These are phyloP conservation scores for Amylostereum chailletii DNA, from an alignment of 1,284 basidiomycete species.

Conservation along the genomic window DNA sequence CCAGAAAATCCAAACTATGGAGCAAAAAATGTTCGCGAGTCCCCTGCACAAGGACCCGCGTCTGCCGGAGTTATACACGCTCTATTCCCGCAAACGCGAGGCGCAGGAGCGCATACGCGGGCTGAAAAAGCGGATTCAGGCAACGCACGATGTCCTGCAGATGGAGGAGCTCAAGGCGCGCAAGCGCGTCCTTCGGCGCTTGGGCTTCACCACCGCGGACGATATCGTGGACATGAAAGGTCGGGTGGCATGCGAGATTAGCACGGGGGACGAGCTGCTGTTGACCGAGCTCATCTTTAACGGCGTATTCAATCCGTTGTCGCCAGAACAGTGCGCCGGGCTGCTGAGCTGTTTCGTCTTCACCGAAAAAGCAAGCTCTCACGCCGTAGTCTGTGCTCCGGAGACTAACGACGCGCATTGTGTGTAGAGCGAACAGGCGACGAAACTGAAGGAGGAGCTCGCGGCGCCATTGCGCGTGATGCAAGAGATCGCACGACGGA, in stretches of 20 bases:
- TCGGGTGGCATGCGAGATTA: constrained; percentile 97
- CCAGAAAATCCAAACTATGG: constrained; percentile 86
- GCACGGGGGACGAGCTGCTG: constrained; percentile 92
- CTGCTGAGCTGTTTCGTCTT: constrained; percentile 96
- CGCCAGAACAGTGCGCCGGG: constrained; percentile 90
- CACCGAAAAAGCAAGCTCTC: constrained; percentile 76
- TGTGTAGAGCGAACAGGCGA: constrained; percentile 78
- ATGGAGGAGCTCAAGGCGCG: constrained; percentile 95
- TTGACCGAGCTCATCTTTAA: constrained; percentile 98
- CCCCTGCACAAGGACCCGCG: constrained; percentile 69
- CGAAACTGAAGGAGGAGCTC: constrained; percentile 86
- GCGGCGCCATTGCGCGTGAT: constrained; percentile 87
- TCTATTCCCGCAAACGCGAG: constrained; percentile 74
- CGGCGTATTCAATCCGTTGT: constrained; percentile 86
- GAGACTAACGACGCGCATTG: constrained; percentile 2
- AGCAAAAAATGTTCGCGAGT: constrained; percentile 71
- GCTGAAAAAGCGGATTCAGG: constrained; percentile 79
- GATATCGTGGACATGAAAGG: constrained; percentile 99
- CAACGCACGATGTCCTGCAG: constrained; percentile 90
- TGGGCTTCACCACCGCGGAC: constrained; percentile 83
- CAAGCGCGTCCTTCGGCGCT: constrained; percentile 86
- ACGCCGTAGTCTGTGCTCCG: not conserved
- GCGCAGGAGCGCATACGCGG: constrained; percentile 63
- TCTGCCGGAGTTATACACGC: constrained; percentile 72
- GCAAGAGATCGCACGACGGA: constrained; percentile 92